Evolutionary conservation across 2,329 filamentous ascomycete species (phyloP), one percentile per base, ranked within the genome.

Genomic region (Venturiaceae sp.): DNA sequence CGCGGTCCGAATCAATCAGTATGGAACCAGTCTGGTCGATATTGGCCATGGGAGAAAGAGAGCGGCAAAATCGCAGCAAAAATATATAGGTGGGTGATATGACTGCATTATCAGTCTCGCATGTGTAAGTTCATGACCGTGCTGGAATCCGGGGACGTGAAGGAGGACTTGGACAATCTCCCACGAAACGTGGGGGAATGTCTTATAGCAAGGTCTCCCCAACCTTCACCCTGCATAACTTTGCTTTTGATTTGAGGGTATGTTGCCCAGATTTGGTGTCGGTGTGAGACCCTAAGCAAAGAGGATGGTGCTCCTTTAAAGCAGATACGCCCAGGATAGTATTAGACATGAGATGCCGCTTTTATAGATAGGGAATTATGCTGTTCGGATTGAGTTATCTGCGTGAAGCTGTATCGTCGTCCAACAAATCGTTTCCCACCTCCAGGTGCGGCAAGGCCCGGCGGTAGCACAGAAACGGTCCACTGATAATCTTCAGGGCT

Each of bases 1-100:
- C 58, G n/a, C 21, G 26, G 8, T 59, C 58, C 8, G 30, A 59
- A 32, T 55, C 58, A 19, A 59, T 34, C 30, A 36, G 14, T 36
- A 58, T 58, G 16, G 44, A 34, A 6, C 52, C 52, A 19, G 52
- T 53, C 52, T 53, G 52, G 52, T 53, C 34, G 52, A 23, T 53
- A n/a, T 53, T 23, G 28, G 44, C 44, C 44, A 50, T 50, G 44
- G 23, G 23, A 11, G 8, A 2, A n/a, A 50, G 14, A 26, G 30
- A 26, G 26, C 44, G 30, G 19, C 41, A 47, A 26, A 26, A n/a
- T n/a, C n/a, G 21, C 7, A 8, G 26, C 23, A 50, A 16, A 50
- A 16, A 26, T 26, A 7, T 4, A n/a, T 30, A 16, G 44, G 14
- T 23, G 26, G 2, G 21, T n/a, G n/a, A n/a, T n/a, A 5, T 26